Evolutionary conservation across 176 grass and related monocot genomes (phyloP).

Genomic region (Hordeum vulgare): MorexV3_pseudomolecules_assembly NC_058518.1:441779061-441779560

Average conservation of each 20-base stretch:
- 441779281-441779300: background rate
- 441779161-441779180: too few relatives aligned
- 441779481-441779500: slow-evolving; percentile 99
- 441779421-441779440: slow-evolving; percentile 96
- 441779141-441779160: background rate
- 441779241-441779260: background rate
- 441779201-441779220: background rate
- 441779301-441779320: background rate
- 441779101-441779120: background rate
- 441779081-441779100: background rate
- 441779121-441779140: background rate
- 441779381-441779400: background rate
- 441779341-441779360: background rate
- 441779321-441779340: background rate
- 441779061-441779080: background rate
- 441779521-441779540: background rate
- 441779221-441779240: background rate
- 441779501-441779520: slow-evolving; percentile 56
- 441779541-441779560: background rate
- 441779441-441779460: slow-evolving; percentile 93
- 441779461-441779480: slow-evolving; percentile 99
- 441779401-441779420: background rate
- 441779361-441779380: background rate
- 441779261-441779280: background rate
- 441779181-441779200: background rate